Evolutionary conservation across 352 stramenopile genomes (phyloP), one percentile per base, ranked within the genome.

Genomic region (Globisporangium echinulatum): DNA sequence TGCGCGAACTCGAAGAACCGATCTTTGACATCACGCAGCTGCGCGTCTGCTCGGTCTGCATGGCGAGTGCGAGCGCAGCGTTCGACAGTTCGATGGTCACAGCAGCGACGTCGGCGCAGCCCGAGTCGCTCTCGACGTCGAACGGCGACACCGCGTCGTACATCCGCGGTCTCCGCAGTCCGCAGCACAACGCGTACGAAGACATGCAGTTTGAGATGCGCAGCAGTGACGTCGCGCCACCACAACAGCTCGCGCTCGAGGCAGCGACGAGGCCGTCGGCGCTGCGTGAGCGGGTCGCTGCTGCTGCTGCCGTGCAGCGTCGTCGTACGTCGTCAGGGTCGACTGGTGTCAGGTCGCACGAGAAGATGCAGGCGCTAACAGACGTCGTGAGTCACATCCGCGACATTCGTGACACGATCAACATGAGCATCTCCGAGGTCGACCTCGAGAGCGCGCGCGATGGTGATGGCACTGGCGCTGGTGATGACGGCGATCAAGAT

Each of bases 41-140:
- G 44, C 85, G 85, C 25, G 82, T 94, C 39, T 94, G 85, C 61
- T 75, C 76, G 0, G 48, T 84, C 36, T 94, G 85, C 63, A 79
- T 85, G 64, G 75, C 75, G 9, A 71, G 76, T 40, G 75, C 69
- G 11, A 67, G 72, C 80, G 19, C 69, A 69, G 37, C 80, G 72
- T 59, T 71, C 75, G 33, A 86, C 48, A 79, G 76, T 58, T 78
- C 72, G 25, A 85, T 33, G 25, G 25, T 33, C 25, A 33, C 25
- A 33, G 25, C 25, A 79, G 65, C 53, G 56, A 36, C 6, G 36
- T 17, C 5, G 33, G 60, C 5, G 58, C 54, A 4, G 69, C 44
- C 51, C 75, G 61, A 37, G 58, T 33, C 71, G 19, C 73, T 55
- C 60, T 49, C 49, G 66, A 55, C 60, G 14, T 83, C 75, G 6